These are phyloP conservation scores for Neopestalotiopsis clavispora DNA, from an alignment of 2,329 filamentous ascomycete genomes.

Conservation along the genomic window DNA sequence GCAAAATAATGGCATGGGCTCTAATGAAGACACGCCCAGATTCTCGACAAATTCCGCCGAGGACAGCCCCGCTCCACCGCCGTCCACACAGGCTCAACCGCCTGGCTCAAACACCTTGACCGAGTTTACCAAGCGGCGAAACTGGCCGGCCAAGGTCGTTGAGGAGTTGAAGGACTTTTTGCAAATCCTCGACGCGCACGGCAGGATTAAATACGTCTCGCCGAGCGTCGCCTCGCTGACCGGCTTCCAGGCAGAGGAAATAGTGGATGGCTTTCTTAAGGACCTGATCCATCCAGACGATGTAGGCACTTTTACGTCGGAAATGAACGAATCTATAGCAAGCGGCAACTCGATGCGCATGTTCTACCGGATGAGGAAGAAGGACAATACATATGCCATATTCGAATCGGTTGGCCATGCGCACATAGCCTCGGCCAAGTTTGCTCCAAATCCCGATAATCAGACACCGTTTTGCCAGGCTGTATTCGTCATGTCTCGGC, in stretches of 20 bases:
- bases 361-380: conserved; percentile 83
- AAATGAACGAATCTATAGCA: conserved; percentile 88
- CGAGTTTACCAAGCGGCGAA: conserved; percentile 64
- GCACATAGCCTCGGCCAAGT: conserved; percentile 76
- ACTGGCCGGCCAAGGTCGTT: conserved; percentile 89
- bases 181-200: conserved; percentile 84
- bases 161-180: conserved; percentile 90
- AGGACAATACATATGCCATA: conserved; percentile 75
- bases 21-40: conserved; percentile 10
- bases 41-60: conserved; percentile 14
- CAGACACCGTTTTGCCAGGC: conserved; percentile 78
- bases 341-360: conserved; percentile 80
- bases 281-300: conserved; percentile 89
- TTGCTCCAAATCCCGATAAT: conserved; percentile 66
- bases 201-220: conserved; percentile 84
- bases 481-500: conserved; percentile 91
- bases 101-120: conserved; percentile 52
- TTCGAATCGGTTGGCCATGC: conserved; percentile 94
- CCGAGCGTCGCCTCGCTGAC: conserved; percentile 77
- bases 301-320: conserved; percentile 78
- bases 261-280: conserved; percentile 76
- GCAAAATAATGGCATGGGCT: neutral
- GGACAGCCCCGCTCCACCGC: conserved; percentile 41
- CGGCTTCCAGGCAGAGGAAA: conserved; percentile 73
- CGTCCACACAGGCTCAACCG: conserved; percentile 33